Evolutionary conservation across 192 early-diverging fungal species (phyloP).

Genomic region (Coemansia sp.): DNA sequence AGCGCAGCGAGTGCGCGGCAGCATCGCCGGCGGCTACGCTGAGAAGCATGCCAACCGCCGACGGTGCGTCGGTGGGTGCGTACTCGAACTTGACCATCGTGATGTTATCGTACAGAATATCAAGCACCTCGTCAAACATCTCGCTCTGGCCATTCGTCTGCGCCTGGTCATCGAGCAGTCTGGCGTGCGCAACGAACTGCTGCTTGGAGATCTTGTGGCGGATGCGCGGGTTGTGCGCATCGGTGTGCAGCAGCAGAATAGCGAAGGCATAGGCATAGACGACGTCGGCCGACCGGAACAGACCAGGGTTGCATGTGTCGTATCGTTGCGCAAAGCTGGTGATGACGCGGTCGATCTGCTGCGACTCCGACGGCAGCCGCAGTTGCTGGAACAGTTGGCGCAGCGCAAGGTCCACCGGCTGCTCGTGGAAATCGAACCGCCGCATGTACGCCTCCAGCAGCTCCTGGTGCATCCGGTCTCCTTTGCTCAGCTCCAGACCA

Average conservation of each 20-base stretch:
- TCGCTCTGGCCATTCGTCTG: constrained; percentile 25
- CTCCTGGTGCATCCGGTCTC: constrained; percentile 58
- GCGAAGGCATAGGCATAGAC: constrained; percentile 80
- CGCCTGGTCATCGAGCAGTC: constrained; percentile 64
- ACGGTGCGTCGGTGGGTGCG: constrained; percentile 17
- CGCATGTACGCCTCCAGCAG: constrained; percentile 62
- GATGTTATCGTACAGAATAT: constrained; percentile 61
- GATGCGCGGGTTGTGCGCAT: constrained; percentile 82
- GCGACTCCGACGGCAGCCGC: constrained; percentile 75
- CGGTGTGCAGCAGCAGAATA: constrained; percentile 80
- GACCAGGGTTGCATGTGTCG: constrained; percentile 64
- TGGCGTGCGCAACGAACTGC: constrained; percentile 71
- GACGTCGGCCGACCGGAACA: constrained; percentile 65
- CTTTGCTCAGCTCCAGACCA: constrained; percentile 58
- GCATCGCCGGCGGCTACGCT: neutral
- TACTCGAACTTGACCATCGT: constrained; percentile 55
- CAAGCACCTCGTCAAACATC: constrained; percentile 70
- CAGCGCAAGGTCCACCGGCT: constrained; percentile 68
- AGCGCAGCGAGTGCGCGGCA: neutral
- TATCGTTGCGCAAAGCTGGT: constrained; percentile 73
- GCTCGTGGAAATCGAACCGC: constrained; percentile 62
- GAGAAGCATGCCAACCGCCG: constrained; percentile 4
- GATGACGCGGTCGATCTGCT: constrained; percentile 82
- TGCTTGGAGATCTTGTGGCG: constrained; percentile 80
- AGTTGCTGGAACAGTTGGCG: constrained; percentile 72